These are phyloP conservation scores for Irpex sp. DNA, from an alignment of 1,284 basidiomycete species.

Conservation along the genomic window DNA sequence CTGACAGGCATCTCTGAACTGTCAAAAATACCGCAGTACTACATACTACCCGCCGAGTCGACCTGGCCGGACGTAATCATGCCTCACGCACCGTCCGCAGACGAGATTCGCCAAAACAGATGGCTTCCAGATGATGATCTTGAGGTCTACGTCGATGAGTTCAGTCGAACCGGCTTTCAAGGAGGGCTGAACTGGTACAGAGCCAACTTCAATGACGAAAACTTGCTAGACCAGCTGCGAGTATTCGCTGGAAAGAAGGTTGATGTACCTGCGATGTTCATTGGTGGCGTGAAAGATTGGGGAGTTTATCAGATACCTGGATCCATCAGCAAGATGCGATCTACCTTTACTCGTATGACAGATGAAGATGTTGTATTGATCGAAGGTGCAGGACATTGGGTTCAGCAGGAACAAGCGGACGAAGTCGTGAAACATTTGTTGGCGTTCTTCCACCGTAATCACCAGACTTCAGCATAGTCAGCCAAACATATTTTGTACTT, in stretches of 20 bases:
- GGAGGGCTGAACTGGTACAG: constrained; percentile 58
- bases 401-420: constrained; percentile 39
- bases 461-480: background rate
- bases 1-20: constrained; percentile 35
- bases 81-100: constrained; percentile 21
- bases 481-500: no score
- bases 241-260: constrained; percentile 35
- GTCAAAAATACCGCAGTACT: constrained; percentile 52
- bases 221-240: constrained; percentile 11
- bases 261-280: constrained; percentile 48
- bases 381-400: constrained; percentile 57
- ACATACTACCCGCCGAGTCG: constrained; percentile 51
- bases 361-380: constrained; percentile 38
- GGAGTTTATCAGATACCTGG: constrained; percentile 52
- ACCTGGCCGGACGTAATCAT: constrained; percentile 50
- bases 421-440: constrained; percentile 33
- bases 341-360: background rate
- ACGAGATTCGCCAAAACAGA: constrained; percentile 24
- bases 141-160: constrained; percentile 46
- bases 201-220: constrained; percentile 12
- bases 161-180: constrained; percentile 53
- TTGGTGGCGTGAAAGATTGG: constrained; percentile 54
- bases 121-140: constrained; percentile 53
- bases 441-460: constrained; percentile 28
- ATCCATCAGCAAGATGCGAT: constrained; percentile 39